Evolutionary conservation across 768 basidiomycete species (phyloP).

Genomic region (Chalciporus piperatus): DNA sequence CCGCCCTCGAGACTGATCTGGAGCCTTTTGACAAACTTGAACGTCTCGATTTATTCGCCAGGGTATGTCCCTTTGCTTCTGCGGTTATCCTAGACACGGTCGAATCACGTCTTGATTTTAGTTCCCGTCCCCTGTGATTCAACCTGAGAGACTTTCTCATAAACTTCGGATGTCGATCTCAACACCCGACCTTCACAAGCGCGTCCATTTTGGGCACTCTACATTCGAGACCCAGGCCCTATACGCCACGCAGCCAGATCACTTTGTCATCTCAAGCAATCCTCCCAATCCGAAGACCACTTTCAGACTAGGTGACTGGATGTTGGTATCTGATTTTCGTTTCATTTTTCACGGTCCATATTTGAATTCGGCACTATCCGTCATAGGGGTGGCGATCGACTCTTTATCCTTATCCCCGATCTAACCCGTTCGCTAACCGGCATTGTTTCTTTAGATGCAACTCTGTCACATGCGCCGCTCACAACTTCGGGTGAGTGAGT

Average conservation of each 20-base stretch:
- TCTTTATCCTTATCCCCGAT: conserved; percentile 5
- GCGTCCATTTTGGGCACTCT: conserved; percentile 9
- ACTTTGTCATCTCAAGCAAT: conserved; percentile 63
- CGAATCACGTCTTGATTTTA: not conserved
- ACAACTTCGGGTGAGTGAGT: conserved; percentile 77
- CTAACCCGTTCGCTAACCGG: not conserved
- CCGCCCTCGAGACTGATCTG: conserved; percentile 62
- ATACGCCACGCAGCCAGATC: conserved; percentile 20
- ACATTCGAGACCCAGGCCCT: not conserved
- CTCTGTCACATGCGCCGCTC: conserved; percentile 68
- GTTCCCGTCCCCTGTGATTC: conserved; percentile 24
- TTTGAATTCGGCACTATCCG: conserved; percentile 14
- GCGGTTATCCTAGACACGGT: not conserved
- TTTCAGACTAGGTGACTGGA: conserved; percentile 74
- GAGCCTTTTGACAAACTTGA: conserved; percentile 58
- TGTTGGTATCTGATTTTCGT: conserved; percentile 46
- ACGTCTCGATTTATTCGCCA: conserved; percentile 38
- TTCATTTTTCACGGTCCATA: not conserved
- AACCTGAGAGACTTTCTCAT: conserved; percentile 14
- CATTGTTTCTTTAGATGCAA: conserved; percentile 48
- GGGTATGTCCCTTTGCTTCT: conserved; percentile 13
- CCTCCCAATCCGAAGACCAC: conserved; percentile 67
- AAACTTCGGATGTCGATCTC: conserved; percentile 35
- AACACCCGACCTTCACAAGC: conserved; percentile 31
- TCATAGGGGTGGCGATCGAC: conserved; percentile 17